phyloP scores from a whole-genome alignment of 257 asterid species.

The Lavandula angustifolia region DNA sequence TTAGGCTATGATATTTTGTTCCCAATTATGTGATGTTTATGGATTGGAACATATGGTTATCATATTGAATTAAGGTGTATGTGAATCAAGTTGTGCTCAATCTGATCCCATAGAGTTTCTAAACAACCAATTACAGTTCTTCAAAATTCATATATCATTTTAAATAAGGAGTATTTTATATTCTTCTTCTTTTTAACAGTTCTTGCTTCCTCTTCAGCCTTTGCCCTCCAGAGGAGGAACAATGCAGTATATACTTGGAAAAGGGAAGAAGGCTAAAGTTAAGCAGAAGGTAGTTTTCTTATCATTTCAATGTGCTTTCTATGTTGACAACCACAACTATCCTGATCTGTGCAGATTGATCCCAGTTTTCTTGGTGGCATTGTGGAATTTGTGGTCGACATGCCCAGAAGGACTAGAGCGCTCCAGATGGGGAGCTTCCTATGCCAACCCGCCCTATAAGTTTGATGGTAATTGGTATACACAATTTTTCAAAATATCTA shows the following conservation, averaged over 20 bases:
- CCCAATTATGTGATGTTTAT: background rate
- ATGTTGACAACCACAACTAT: conserved; percentile 1
- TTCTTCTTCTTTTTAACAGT: conserved; percentile 8
- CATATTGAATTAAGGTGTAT: background rate
- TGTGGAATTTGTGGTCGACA: conserved; percentile 79
- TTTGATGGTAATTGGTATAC: too few relatives aligned
- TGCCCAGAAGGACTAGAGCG: conserved; percentile 81
- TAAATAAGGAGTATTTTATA: background rate
- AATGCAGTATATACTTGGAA: conserved; percentile 64
- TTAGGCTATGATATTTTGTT: background rate
- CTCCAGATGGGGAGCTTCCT: conserved; percentile 85
- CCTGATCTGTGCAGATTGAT: conserved; percentile 54
- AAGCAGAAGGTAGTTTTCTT: conserved; percentile 61
- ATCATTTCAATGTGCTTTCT: background rate
- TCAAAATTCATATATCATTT: background rate
- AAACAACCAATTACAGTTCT: background rate
- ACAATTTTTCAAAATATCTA: too few relatives aligned
- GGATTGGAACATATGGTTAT: background rate
- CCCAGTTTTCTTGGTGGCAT: conserved; percentile 84
- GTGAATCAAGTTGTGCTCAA: background rate
- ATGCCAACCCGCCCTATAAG: conserved; percentile 56
- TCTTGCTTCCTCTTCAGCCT: conserved; percentile 44
- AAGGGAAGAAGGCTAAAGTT: conserved; percentile 64
- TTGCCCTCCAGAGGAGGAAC: conserved; percentile 76
- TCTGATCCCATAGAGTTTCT: background rate